phyloP scores from a whole-genome alignment of 2,329 filamentous ascomycete genomes.

The Botrytis hyacinthi region DNA sequence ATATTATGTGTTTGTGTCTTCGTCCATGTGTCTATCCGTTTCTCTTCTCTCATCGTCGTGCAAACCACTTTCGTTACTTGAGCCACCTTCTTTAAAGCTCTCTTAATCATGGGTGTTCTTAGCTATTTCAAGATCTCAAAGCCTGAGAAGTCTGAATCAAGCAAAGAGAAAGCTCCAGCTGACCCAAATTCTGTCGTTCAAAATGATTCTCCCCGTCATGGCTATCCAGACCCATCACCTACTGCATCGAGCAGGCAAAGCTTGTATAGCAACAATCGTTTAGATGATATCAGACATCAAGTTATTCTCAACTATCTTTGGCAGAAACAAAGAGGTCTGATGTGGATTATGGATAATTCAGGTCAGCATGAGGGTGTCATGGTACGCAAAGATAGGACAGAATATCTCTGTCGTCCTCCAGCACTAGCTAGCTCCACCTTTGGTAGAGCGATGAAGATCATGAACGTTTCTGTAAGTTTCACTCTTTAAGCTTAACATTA shows the following conservation, averaged over 20 bases:
- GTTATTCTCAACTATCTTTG: conserved; percentile 82
- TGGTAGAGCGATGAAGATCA: conserved; percentile 59
- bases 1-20: conserved; percentile 19
- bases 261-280: conserved; percentile 19
- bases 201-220: conserved; percentile 13
- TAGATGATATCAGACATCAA: conserved; percentile 75
- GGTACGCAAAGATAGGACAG: conserved; percentile 63
- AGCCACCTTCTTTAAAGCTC: conserved; percentile 13
- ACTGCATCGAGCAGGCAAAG: conserved; percentile 16
- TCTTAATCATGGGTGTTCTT: conserved; percentile 16
- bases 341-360: conserved; percentile 70
- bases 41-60: conserved; percentile 1
- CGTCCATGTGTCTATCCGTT: conserved; percentile 12
- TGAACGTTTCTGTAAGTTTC: conserved; percentile 65
- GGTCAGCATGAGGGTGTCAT: conserved; percentile 71
- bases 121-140: conserved; percentile 21
- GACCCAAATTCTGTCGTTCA: conserved; percentile 10
- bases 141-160: conserved; percentile 10
- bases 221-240: neutral
- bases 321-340: conserved; percentile 71
- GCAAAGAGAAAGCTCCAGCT: conserved; percentile 18
- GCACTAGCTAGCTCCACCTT: conserved; percentile 61
- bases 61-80: conserved; percentile 18
- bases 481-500: neutral
- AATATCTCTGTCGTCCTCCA: conserved; percentile 72